Evolutionary conservation across 352 stramenopile species (phyloP).

Genomic region (Globisporangium nagaii): DNA sequence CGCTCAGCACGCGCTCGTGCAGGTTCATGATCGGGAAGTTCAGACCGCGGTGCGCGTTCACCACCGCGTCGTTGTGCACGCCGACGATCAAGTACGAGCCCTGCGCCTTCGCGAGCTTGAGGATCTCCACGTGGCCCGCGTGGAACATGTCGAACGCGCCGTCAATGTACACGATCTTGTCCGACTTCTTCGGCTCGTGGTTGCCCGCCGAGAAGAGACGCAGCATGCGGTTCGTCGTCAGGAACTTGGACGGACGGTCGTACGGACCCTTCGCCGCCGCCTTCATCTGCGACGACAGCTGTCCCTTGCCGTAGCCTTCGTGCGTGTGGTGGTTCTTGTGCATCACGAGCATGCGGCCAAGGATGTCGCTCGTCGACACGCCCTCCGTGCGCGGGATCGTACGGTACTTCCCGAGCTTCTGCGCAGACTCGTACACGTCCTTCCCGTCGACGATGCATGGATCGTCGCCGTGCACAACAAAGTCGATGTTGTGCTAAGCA

Average conservation of each 20-base stretch:
- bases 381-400: slow-evolving; percentile 95
- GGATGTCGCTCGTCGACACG: slow-evolving; percentile 98
- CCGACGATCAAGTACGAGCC: slow-evolving; percentile 96
- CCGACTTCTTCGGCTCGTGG: slow-evolving; percentile 82
- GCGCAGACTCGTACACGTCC: slow-evolving; percentile 97
- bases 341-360: slow-evolving; percentile 97
- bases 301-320: slow-evolving; percentile 69
- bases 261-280: slow-evolving; percentile 34
- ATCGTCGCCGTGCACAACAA: slow-evolving; percentile 98
- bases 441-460: slow-evolving; percentile 98
- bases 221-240: slow-evolving; percentile 95
- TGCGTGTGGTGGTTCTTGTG: slow-evolving; percentile 92
- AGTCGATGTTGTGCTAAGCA: slow-evolving; percentile 93
- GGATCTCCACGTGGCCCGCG: slow-evolving; percentile 94
- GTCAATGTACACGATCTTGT: slow-evolving; percentile 97
- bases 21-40: slow-evolving; percentile 98
- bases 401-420: slow-evolving; percentile 94
- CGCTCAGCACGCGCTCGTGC: slow-evolving; percentile 95
- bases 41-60: slow-evolving; percentile 85
- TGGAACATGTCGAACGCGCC: slow-evolving; percentile 99
- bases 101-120: slow-evolving; percentile 90
- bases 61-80: slow-evolving; percentile 93
- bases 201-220: slow-evolving; percentile 89
- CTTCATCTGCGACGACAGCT: slow-evolving; percentile 71
- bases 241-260: slow-evolving; percentile 90